Evolutionary conservation across 2,329 filamentous ascomycete species (phyloP), one percentile per base, ranked within the genome.

Genomic region (Calonectria honghensis): DNA sequence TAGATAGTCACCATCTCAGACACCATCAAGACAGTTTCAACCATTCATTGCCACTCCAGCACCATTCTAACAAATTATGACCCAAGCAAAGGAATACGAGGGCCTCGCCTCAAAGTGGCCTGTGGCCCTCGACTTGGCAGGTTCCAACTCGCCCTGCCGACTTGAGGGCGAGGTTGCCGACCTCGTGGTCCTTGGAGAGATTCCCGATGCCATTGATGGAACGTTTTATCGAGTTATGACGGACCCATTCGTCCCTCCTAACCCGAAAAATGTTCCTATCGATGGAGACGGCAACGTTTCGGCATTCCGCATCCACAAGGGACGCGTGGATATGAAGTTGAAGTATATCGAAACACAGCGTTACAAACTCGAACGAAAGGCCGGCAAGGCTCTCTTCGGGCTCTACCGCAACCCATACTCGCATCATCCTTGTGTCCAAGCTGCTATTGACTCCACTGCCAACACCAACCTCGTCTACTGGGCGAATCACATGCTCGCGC

Each of bases 201-300:
- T 82, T 5, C 80, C 79, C 0, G 5, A 73, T 0, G 75, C 67
- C 10, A 79, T 82, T 5, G 76, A 81, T 16, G 80, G 80, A 0
- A 82, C 80, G 0, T 82, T 81, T 41, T 80, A 79, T 18, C 64
- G 79, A 6, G 83, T 88, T 1, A 88, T 88, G 84, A 81, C 82
- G 1, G 87, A 89, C 68, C 87, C 86, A 0, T 83, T 83, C 2
- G 75, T 83, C 0, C 81, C 85, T 0, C 85, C 84, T 0, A 75
- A 83, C 14, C 75, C 83, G 0, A 73, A 83, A 7, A 81, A 87
- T 61, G 83, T 85, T 13, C 76, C 85, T 5, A 69, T 87, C 52
- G 85, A 87, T 24, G 86, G 86, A 2, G 86, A 87, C 50, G 86
- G 86, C 0, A 84, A 83, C 61, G 80, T 87, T 57, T 82, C 78